Conservation (phyloP, 169 alveolate species). For the Babesia bigemina region DNA sequence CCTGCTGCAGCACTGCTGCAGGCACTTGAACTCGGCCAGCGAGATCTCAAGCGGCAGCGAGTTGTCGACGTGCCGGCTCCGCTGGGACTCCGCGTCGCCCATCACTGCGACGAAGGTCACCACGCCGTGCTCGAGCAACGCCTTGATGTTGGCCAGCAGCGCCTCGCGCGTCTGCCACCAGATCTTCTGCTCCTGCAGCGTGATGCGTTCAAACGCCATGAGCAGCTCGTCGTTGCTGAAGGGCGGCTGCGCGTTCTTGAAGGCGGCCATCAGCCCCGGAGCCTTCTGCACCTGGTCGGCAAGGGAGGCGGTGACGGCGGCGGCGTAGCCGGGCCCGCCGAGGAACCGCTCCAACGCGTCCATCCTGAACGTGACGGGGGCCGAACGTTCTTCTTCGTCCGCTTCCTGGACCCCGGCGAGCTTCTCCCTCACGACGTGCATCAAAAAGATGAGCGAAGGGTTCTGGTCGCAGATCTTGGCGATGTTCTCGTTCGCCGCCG, state of each 20-base stretch:
- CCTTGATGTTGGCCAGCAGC: slow-evolving; percentile 26
- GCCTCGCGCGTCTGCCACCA: slow-evolving; percentile 63
- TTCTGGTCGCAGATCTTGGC: slow-evolving; percentile 36
- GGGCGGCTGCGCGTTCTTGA: slow-evolving; percentile 13
- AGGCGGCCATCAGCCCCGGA: slow-evolving; percentile 12
- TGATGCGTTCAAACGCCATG: slow-evolving; percentile 28
- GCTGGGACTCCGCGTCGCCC: not conserved
- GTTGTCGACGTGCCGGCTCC: slow-evolving; percentile 4
- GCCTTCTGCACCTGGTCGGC: slow-evolving; percentile 10
- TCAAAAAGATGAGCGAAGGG: slow-evolving; percentile 42
- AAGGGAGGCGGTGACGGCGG: not conserved
- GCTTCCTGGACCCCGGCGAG: slow-evolving; percentile 6
- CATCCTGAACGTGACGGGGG: slow-evolving; percentile 7
- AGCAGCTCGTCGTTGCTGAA: slow-evolving; percentile 1
- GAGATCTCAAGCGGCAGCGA: slow-evolving; percentile 7
- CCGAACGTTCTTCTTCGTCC: slow-evolving; percentile 8
- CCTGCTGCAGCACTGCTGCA: slow-evolving; percentile 31
- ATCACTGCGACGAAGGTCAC: not conserved
- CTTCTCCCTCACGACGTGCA: slow-evolving; percentile 23
- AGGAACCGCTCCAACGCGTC: slow-evolving; percentile 15
- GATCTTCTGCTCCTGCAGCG: slow-evolving; percentile 45
- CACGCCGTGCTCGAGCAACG: not conserved
- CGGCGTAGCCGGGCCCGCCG: not conserved
- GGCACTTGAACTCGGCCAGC: slow-evolving; percentile 22
- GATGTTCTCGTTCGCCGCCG: slow-evolving; percentile 3